Percentiles rank a stretch among this genome's conserved stretches.
Conservation (phyloP, 176 grass and related monocot species). For the Triticum turgidum region DNA sequence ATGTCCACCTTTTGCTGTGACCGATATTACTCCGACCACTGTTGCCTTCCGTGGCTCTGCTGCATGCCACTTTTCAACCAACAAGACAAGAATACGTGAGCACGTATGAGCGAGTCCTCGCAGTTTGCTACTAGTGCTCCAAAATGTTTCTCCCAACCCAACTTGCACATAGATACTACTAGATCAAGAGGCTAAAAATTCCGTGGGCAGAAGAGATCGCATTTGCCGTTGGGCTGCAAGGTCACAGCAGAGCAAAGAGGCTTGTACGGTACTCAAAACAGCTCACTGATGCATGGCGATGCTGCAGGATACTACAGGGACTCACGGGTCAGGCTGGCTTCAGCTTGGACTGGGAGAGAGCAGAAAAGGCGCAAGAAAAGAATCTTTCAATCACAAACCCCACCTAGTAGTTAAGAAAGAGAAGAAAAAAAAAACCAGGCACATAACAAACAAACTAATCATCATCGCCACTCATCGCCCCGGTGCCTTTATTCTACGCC, state of each 20-base stretch:
- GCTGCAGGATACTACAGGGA: neutral
- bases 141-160: too few relatives aligned
- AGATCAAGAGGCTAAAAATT: neutral
- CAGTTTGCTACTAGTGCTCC: too few relatives aligned
- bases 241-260: neutral
- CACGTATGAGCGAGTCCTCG: too few relatives aligned
- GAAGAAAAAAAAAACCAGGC: neutral
- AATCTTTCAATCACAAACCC: constrained; percentile 30
- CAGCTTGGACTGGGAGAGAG: neutral
- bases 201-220: neutral
- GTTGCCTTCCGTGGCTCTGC: neutral
- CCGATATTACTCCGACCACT: constrained; percentile 25
- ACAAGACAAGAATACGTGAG: constrained; percentile 29
- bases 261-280: neutral
- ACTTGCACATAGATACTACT: too few relatives aligned
- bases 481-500: constrained; percentile 33
- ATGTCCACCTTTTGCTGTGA: constrained; percentile 16
- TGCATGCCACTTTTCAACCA: neutral
- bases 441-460: constrained; percentile 41
- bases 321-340: constrained; percentile 25
- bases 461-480: neutral
- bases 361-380: constrained; percentile 30
- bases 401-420: neutral
- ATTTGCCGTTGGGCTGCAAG: neutral
- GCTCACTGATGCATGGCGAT: constrained; percentile 11